Evolutionary conservation across 179 eudicot species (phyloP).

Genomic region (Silene vulgaris): DNA sequence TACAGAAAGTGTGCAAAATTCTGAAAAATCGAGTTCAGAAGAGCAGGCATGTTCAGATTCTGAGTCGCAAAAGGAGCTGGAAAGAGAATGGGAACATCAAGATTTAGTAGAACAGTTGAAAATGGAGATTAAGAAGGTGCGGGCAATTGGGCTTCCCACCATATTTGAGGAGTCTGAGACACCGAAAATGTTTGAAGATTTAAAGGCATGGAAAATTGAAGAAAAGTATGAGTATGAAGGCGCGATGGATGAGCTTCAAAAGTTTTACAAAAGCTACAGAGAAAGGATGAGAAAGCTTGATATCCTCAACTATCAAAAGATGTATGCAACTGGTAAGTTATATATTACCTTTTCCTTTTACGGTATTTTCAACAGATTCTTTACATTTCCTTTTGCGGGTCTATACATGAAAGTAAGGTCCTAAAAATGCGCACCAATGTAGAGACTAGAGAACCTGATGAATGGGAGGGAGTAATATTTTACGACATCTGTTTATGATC

Average conservation of each 20-base stretch:
- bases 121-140: constrained; percentile 80
- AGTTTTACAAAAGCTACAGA: constrained; percentile 78
- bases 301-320: constrained; percentile 89
- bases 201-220: constrained; percentile 89
- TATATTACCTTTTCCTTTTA: neutral
- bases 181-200: constrained; percentile 60
- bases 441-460: no score
- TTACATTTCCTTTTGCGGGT: no score
- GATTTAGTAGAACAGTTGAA: constrained; percentile 78
- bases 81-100: constrained; percentile 87
- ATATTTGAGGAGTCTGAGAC: constrained; percentile 84
- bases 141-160: constrained; percentile 82
- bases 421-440: no score
- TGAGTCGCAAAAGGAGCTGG: constrained; percentile 52
- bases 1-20: constrained; percentile 12
- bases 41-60: constrained; percentile 34
- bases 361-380: no score
- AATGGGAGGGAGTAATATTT: neutral
- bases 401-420: no score
- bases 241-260: constrained; percentile 60
- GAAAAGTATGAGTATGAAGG: constrained; percentile 53
- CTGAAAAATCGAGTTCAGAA: constrained; percentile 29
- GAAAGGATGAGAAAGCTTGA: constrained; percentile 91
- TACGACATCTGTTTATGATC: constrained; percentile 8
- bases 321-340: constrained; percentile 86